These are phyloP conservation scores for Lactarius vividus DNA, from an alignment of 768 basidiomycete species.

Conservation along the genomic window DNA sequence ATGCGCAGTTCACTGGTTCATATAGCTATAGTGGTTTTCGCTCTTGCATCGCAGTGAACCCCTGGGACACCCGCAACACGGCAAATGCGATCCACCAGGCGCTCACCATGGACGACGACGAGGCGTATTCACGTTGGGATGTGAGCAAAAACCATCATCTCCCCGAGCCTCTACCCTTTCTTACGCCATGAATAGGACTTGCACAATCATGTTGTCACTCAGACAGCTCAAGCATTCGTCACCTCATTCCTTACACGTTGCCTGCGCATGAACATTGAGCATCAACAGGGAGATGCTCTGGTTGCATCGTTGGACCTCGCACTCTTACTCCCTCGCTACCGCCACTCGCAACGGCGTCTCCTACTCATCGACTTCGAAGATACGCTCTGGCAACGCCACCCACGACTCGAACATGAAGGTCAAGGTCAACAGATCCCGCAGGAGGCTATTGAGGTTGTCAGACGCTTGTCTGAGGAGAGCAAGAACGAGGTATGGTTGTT, in stretches of 20 bases:
- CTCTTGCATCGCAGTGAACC: conserved; percentile 83
- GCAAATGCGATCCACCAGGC: conserved; percentile 77
- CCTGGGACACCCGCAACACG: conserved; percentile 82
- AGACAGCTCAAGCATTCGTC: conserved; percentile 83
- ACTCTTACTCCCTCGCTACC: conserved; percentile 64
- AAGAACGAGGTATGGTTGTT: conserved; percentile 81
- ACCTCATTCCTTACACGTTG: conserved; percentile 75
- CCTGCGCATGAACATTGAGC: conserved; percentile 70
- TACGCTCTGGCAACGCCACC: conserved; percentile 69
- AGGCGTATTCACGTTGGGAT: conserved; percentile 74
- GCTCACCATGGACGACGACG: conserved; percentile 72
- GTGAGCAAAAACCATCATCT: conserved; percentile 34
- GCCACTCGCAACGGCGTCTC: conserved; percentile 60
- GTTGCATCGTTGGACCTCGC: conserved; percentile 45
- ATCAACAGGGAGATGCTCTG: conserved; percentile 42
- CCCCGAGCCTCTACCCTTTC: background rate
- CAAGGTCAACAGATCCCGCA: conserved; percentile 30
- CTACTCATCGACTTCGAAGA: conserved; percentile 78
- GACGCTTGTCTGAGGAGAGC: conserved; percentile 56
- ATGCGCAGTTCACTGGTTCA: conserved; percentile 73
- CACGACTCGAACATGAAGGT: conserved; percentile 33
- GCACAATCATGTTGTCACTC: conserved; percentile 80
- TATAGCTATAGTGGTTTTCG: conserved; percentile 87
- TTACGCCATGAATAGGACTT: conserved; percentile 47
- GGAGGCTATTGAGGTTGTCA: conserved; percentile 48